Evolutionary conservation across 495 filamentous ascomycete genomes (phyloP), one percentile per base, ranked within the genome.

Genomic region (Tuber melanosporum): DNA sequence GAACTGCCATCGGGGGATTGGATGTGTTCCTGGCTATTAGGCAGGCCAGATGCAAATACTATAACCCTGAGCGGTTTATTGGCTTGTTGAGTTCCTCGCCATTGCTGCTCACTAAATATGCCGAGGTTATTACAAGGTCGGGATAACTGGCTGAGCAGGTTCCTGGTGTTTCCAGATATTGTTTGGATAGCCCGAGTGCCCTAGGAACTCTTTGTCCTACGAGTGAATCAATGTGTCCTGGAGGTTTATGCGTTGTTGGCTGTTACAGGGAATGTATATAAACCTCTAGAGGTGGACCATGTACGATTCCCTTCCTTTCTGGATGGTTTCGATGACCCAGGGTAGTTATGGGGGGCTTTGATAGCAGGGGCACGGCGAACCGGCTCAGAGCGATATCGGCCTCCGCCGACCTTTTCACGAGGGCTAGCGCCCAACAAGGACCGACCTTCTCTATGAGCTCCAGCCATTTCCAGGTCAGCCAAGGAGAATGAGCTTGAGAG

Each of bases 1-100:
- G 76, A 20, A 84, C 86, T 39, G 85, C 87, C 2, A 85, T 92
- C 57, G 90, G 91, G 80, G 89, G 89, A n/a, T 88, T 87, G 0
- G 90, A 91, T 75, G 90, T 92, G 77, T 91, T 87, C 77, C 69
- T 89, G 45, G 89, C 90, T 41, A 82, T 86, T 78, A 87, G 89
- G 36, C 84, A 89, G 78, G 91, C 90, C 0, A 87, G 90, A 41
- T 89, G 87, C 82, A 92, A 92, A 82, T 92, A 91, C 85, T 91
- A 89, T 83, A 90, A 87, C 32, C 89, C 87, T 75, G 85, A 90
- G 17, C 85, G 88, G 1, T 91, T 91, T 84, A 91, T 91, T 83
- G 90, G 91, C 79, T 84, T 89, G 26, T 85, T 86, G 69, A 32
- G 22, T 32, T 44, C 26, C 6, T 44, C 44, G n/a, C 8, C 36